Percentiles rank a stretch among this genome's conserved stretches.
These are phyloP conservation scores for Aciculosporium take DNA, from an alignment of 2,329 filamentous ascomycete genomes.

Conservation along the genomic window DNA sequence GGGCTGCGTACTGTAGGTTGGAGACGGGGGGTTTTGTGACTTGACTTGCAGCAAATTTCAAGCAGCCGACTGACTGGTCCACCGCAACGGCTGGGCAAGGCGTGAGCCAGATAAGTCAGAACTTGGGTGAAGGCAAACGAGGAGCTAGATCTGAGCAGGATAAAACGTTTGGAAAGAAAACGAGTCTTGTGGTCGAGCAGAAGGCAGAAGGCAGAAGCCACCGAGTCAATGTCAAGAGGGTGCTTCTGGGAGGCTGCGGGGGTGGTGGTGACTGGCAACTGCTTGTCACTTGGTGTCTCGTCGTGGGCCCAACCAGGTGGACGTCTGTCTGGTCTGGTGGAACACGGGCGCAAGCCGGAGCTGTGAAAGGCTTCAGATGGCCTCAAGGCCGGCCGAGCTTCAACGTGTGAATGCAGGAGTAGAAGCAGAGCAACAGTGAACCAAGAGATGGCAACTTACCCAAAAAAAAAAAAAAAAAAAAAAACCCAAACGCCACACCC, in stretches of 20 bases:
- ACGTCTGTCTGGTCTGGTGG: not conserved
- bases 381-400: not conserved
- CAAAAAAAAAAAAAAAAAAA: too few relatives aligned
- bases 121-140: too few relatives aligned
- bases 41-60: not conserved
- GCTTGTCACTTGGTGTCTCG: too few relatives aligned
- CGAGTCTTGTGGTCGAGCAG: too few relatives aligned
- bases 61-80: not conserved
- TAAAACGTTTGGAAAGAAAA: not conserved
- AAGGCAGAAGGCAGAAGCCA: too few relatives aligned
- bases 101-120: conserved; percentile 1
- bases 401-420: not conserved
- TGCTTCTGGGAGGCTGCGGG: too few relatives aligned
- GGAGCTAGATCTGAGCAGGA: not conserved
- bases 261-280: too few relatives aligned
- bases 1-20: not conserved
- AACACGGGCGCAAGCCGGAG: not conserved
- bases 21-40: not conserved
- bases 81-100: not conserved
- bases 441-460: too few relatives aligned
- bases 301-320: too few relatives aligned
- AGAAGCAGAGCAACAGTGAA: too few relatives aligned
- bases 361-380: not conserved
- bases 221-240: too few relatives aligned
- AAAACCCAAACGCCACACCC: too few relatives aligned